A percentile compares a stretch with the other conserved stretches of the same genome.
Evolutionary conservation across 2,329 filamentous ascomycete genomes (phyloP).

Genomic region (Botrytis galanthina): DNA sequence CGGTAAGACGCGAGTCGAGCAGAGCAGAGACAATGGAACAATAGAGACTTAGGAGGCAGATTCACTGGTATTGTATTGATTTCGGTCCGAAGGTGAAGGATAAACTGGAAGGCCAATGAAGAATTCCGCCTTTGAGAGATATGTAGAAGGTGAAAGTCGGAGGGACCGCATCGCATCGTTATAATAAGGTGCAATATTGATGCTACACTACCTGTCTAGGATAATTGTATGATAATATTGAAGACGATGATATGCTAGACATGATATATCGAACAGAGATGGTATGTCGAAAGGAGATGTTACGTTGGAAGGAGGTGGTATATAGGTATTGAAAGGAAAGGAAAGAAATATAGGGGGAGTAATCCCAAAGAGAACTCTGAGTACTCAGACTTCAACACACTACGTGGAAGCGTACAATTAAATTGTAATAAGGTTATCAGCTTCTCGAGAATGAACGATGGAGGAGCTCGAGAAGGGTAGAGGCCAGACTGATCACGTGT

Average conservation of each 20-base stretch:
- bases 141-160: not conserved
- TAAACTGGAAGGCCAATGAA: not conserved
- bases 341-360: not conserved
- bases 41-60: not conserved
- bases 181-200: not conserved
- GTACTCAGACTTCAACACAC: not conserved
- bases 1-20: not conserved
- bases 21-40: not conserved
- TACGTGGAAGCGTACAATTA: not conserved
- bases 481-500: not conserved
- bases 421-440: too few relatives aligned
- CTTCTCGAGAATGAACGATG: not conserved
- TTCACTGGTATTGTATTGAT: not conserved
- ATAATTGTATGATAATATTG: not conserved
- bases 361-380: fast-evolving
- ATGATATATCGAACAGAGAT: not conserved
- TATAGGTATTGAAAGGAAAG: not conserved
- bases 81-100: not conserved
- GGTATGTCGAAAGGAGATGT: not conserved
- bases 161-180: not conserved
- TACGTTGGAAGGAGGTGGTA: not conserved
- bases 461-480: not conserved
- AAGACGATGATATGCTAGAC: not conserved
- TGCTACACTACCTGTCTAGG: not conserved
- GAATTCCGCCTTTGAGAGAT: not conserved